A percentile compares a stretch with the other conserved stretches of the same genome.
Conservation (phyloP, 2,329 filamentous ascomycete species). For the Aureobasidium pullulans region DNA sequence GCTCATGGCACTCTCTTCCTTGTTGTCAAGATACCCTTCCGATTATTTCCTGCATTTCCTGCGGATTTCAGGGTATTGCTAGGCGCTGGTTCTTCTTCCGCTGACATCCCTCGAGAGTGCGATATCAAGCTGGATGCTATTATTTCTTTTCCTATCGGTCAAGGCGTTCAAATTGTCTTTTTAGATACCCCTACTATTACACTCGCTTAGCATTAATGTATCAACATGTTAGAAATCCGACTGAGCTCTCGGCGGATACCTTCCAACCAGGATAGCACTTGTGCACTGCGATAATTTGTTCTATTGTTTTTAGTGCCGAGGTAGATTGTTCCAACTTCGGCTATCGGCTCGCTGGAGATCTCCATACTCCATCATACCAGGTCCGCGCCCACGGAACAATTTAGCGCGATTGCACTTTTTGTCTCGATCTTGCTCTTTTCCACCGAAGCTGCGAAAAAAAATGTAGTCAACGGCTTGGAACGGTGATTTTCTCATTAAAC, state of each 20-base stretch:
- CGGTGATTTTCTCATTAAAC: background rate
- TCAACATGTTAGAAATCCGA: background rate
- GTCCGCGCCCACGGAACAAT: background rate
- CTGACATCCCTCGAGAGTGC: background rate
- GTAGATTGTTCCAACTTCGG: background rate
- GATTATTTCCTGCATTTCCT: background rate
- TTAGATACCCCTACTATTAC: constrained; percentile 14
- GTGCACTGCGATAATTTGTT: background rate
- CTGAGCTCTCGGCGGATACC: background rate
- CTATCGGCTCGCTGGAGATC: background rate
- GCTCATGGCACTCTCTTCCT: background rate
- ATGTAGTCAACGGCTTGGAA: background rate
- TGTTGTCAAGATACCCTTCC: constrained; percentile 2
- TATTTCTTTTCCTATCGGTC: background rate
- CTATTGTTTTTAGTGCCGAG: background rate
- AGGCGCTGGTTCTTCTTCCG: background rate
- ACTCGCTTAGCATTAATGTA: constrained; percentile 12
- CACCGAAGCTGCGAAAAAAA: background rate
- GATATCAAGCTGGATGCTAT: background rate
- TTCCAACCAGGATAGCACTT: too few species aligned
- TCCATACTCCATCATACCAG: background rate
- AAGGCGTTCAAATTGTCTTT: constrained; percentile 2
- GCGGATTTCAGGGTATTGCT: background rate
- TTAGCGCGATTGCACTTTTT: background rate
- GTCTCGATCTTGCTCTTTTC: background rate